Percentiles rank a stretch among this genome's conserved stretches.
Evolutionary conservation across 768 basidiomycete species (phyloP).

Genomic region (Arthromyces matolae): DNA sequence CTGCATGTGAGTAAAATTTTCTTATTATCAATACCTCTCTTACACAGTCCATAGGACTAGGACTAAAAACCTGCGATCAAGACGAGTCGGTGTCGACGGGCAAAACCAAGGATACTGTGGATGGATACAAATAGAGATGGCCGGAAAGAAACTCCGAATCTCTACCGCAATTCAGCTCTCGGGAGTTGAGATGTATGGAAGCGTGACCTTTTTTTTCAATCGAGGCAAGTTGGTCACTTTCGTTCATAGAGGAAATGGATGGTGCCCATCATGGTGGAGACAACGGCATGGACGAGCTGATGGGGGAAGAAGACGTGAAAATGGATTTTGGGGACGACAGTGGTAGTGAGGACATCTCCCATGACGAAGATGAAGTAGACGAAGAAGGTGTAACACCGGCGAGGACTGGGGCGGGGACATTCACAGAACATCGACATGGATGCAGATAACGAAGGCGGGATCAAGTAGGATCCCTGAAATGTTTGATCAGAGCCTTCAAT

Average conservation of each 20-base stretch:
- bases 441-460: too few species aligned
- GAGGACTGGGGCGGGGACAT: too few species aligned
- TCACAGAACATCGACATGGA: too few species aligned
- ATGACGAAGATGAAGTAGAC: too few species aligned
- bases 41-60: constrained; percentile 58
- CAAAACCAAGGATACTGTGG: constrained; percentile 56
- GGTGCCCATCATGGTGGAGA: constrained; percentile 65
- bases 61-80: constrained; percentile 98
- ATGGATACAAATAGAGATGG: constrained; percentile 44
- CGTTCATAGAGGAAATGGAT: constrained; percentile 72
- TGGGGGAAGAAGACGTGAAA: constrained; percentile 78
- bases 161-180: constrained; percentile 94
- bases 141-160: constrained; percentile 83
- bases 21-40: constrained; percentile 11
- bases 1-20: constrained; percentile 64
- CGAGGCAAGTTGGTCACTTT: too few species aligned
- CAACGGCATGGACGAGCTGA: constrained; percentile 81
- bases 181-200: constrained; percentile 96
- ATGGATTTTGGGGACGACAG: constrained; percentile 86
- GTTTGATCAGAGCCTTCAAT: constrained; percentile 84
- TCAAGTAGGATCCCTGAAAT: constrained; percentile 91
- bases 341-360: constrained; percentile 76
- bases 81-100: constrained; percentile 81
- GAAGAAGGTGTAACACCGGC: too few species aligned
- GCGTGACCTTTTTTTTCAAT: constrained; percentile 52